Conservation (phyloP, 768 basidiomycete species). For the Cyclocybe cylindracea region DNA sequence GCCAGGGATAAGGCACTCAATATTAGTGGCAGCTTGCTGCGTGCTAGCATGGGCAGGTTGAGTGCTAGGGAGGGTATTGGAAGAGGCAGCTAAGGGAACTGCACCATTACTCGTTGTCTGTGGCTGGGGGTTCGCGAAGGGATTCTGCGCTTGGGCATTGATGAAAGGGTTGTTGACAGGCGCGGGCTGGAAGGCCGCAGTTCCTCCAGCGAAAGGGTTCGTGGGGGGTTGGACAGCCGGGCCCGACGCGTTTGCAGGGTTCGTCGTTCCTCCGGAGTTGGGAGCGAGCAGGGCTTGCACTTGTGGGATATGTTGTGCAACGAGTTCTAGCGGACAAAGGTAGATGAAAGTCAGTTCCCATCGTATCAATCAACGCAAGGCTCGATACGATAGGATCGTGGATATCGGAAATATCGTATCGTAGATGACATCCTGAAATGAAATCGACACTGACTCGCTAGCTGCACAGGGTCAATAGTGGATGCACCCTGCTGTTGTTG, state of each 20-base stretch:
- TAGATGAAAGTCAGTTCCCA: neutral
- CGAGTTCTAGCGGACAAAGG: slow-evolving; percentile 9
- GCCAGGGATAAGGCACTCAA: slow-evolving; percentile 48
- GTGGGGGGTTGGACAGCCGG: slow-evolving; percentile 8
- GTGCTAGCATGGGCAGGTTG: slow-evolving; percentile 32
- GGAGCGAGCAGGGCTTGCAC: slow-evolving; percentile 37
- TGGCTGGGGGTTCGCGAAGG: slow-evolving; percentile 6
- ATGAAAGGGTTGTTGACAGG: slow-evolving; percentile 34
- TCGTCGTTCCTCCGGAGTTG: neutral
- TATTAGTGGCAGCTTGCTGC: slow-evolving; percentile 37
- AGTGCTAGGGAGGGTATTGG: slow-evolving; percentile 26
- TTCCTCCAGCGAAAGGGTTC: slow-evolving; percentile 13
- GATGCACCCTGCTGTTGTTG: slow-evolving; percentile 20
- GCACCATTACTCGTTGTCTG: slow-evolving; percentile 27
- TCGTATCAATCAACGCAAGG: too few species aligned
- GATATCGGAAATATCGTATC: too few species aligned
- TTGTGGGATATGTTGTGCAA: slow-evolving; percentile 49
- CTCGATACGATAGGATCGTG: too few species aligned
- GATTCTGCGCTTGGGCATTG: slow-evolving; percentile 17
- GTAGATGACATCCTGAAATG: neutral
- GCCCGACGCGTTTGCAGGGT: neutral
- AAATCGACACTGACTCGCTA: slow-evolving; percentile 35
- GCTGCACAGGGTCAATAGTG: slow-evolving; percentile 37
- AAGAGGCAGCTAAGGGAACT: slow-evolving; percentile 20
- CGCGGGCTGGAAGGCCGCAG: slow-evolving; percentile 16